phyloP scores from a whole-genome alignment of 208 protist species.

The Crithidia thermophila region DNA sequence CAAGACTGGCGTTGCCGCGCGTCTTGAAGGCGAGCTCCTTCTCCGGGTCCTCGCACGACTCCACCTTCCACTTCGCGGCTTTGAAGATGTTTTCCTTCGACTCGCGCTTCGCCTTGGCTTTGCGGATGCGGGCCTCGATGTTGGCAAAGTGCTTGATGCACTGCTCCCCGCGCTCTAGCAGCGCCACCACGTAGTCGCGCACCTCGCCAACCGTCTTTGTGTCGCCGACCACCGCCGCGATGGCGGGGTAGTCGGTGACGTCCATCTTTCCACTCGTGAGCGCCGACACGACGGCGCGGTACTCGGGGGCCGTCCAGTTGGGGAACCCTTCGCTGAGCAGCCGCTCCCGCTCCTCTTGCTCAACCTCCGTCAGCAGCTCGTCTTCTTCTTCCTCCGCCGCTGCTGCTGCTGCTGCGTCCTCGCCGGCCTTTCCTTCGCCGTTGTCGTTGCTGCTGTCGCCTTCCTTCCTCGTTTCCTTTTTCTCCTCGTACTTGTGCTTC shows the following conservation, averaged over 20 bases:
- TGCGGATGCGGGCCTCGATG: slow-evolving; percentile 63
- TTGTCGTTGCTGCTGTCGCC: slow-evolving; percentile 20
- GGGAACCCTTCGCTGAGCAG: slow-evolving; percentile 79
- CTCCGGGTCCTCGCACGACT: slow-evolving; percentile 69
- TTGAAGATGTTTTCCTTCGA: slow-evolving; percentile 54
- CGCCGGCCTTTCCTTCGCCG: background rate
- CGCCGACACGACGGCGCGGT: slow-evolving; percentile 47
- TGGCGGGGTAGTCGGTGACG: slow-evolving; percentile 63
- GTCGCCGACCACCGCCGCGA: slow-evolving; percentile 37
- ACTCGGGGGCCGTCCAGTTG: slow-evolving; percentile 72
- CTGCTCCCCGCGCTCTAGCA: slow-evolving; percentile 77
- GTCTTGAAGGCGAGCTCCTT: slow-evolving; percentile 58
- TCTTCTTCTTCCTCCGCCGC: slow-evolving; percentile 32
- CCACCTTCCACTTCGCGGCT: slow-evolving; percentile 85
- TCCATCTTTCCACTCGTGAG: slow-evolving; percentile 60
- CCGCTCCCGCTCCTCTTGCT: slow-evolving; percentile 82
- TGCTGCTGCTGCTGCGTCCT: background rate
- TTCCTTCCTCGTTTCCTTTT: slow-evolving; percentile 6
- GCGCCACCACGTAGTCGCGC: slow-evolving; percentile 76
- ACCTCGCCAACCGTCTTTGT: slow-evolving; percentile 81
- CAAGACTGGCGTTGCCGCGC: slow-evolving; percentile 43
- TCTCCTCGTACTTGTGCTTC: slow-evolving; percentile 65
- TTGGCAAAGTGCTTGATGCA: slow-evolving; percentile 69
- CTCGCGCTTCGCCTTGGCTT: slow-evolving; percentile 42
- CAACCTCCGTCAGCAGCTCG: slow-evolving; percentile 66